These are phyloP conservation scores for Ampelomyces quisqualis DNA, from an alignment of 2,329 filamentous ascomycete genomes.

Conservation along the genomic window DNA sequence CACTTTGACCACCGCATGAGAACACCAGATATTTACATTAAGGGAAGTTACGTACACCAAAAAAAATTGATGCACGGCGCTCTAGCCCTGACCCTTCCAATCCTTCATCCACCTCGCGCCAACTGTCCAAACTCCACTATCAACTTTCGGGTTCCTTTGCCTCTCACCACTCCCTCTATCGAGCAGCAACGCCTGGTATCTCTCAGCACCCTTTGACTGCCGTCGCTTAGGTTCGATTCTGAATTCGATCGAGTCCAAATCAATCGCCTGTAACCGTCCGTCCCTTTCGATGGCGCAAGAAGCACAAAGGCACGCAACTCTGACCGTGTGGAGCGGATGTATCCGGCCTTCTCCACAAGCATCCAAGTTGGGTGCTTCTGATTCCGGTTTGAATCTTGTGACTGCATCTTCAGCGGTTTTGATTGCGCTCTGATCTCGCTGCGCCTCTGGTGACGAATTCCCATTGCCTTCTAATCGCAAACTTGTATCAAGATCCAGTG, in stretches of 20 bases:
- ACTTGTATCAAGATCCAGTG: background rate
- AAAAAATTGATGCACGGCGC: too few relatives aligned
- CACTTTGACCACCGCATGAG: constrained; percentile 2
- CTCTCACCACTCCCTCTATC: background rate
- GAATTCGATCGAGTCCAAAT: background rate
- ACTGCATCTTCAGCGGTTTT: background rate
- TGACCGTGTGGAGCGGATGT: constrained; percentile 14
- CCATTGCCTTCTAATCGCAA: background rate
- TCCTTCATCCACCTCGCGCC: constrained; percentile 11
- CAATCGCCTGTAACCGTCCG: constrained; percentile 5
- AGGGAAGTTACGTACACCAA: too few relatives aligned
- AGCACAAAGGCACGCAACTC: constrained; percentile 11
- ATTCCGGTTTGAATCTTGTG: background rate
- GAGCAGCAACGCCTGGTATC: too few relatives aligned
- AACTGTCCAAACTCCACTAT: constrained; percentile 3
- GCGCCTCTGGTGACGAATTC: too few relatives aligned
- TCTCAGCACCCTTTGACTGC: constrained; percentile 2
- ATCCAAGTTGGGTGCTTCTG: background rate
- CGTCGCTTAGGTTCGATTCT: constrained; percentile 7
- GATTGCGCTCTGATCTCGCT: background rate
- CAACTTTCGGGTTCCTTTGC: background rate
- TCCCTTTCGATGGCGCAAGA: constrained; percentile 9
- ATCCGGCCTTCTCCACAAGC: constrained; percentile 9
- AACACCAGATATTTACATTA: too few relatives aligned
- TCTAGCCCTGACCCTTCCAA: constrained; percentile 3